Evolutionary conservation across 805 yeast genomes (phyloP).

Genomic region (Scheffersomyces stipitis): DNA sequence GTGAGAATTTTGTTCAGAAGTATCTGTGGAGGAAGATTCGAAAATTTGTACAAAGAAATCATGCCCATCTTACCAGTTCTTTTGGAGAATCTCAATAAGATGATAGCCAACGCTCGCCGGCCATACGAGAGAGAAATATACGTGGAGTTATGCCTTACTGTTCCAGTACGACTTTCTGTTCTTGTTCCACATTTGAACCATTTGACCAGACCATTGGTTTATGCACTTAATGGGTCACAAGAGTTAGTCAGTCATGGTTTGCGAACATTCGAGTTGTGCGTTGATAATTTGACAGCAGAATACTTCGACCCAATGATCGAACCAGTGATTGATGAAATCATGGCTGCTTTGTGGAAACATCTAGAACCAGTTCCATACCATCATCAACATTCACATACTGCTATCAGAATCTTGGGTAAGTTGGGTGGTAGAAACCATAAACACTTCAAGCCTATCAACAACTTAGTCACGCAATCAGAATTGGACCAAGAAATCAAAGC

Average conservation of each 20-base stretch:
- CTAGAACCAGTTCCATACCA: constrained; percentile 89
- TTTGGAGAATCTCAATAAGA: constrained; percentile 78
- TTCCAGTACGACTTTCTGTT: constrained; percentile 91
- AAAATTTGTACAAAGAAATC: constrained; percentile 86
- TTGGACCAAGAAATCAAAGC: constrained; percentile 73
- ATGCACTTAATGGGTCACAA: constrained; percentile 85
- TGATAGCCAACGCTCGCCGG: constrained; percentile 78
- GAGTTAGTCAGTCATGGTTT: constrained; percentile 94
- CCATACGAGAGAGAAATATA: constrained; percentile 92
- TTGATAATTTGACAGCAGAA: constrained; percentile 93
- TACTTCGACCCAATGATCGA: constrained; percentile 96
- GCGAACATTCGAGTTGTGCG: constrained; percentile 91
- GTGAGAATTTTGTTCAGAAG: constrained; percentile 88
- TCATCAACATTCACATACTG: constrained; percentile 93
- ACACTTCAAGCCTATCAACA: constrained; percentile 73
- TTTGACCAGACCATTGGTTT: constrained; percentile 86
- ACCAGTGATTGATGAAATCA: constrained; percentile 92
- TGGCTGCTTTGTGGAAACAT: constrained; percentile 90
- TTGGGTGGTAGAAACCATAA: constrained; percentile 94
- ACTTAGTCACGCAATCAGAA: constrained; percentile 53
- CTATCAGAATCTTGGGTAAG: constrained; percentile 89
- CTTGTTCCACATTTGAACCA: constrained; percentile 89
- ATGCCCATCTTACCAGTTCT: constrained; percentile 86
- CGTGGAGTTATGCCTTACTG: constrained; percentile 92
- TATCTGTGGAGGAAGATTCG: constrained; percentile 96